phyloP scores from a whole-genome alignment of 2,329 filamentous ascomycete species.

The Trichoderma semiorbis region DNA sequence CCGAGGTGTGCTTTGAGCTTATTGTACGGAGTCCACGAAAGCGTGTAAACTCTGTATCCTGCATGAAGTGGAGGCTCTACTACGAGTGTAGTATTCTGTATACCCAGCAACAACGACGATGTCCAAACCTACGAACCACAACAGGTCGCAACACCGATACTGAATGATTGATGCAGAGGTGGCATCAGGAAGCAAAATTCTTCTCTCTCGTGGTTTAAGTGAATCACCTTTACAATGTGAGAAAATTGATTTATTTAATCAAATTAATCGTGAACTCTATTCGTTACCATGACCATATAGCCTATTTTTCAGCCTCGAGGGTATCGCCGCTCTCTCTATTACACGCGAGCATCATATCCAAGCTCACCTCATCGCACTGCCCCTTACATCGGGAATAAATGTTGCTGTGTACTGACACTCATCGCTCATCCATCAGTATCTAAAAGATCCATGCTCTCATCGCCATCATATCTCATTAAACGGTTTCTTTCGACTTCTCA shows the following conservation, averaged over 20 bases:
- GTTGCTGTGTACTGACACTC: neutral
- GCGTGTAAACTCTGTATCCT: neutral
- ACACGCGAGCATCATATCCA: neutral
- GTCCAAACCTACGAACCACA: neutral
- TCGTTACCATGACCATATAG: neutral
- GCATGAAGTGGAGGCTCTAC: neutral
- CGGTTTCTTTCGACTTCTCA: neutral
- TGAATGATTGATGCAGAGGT: too few relatives aligned
- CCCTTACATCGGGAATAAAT: neutral
- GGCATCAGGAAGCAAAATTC: neutral
- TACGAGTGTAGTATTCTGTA: neutral
- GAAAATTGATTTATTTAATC: neutral
- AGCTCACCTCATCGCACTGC: neutral
- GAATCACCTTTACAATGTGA: neutral
- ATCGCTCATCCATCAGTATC: neutral
- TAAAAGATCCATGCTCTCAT: neutral
- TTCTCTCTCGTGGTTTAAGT: neutral
- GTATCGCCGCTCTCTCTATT: neutral
- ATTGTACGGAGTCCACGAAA: neutral
- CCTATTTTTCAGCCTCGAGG: neutral
- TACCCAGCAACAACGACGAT: neutral
- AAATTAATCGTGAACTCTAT: neutral
- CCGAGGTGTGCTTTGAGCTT: neutral
- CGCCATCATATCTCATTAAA: neutral
- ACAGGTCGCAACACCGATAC: neutral